Evolutionary conservation across 495 filamentous ascomycete genomes (phyloP), one percentile per base, ranked within the genome.

Genomic region (Lichenothelia convexa): DNA sequence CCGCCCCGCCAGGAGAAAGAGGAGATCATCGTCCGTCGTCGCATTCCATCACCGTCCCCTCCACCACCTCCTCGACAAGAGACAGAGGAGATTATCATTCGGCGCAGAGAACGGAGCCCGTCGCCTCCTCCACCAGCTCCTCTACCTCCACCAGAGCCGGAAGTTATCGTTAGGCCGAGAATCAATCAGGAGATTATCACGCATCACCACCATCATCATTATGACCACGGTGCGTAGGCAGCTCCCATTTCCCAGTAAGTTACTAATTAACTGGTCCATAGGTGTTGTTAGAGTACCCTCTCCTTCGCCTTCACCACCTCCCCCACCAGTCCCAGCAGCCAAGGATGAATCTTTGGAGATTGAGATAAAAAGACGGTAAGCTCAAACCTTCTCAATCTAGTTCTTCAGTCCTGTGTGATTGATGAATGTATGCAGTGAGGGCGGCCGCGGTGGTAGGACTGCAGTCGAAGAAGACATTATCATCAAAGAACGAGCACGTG

Each of bases 181-280:
- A 78, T 86, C 44, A 74, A 79, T 48, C 71, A 82, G 41, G 78
- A 91, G 48, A 68, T 89, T 30, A 80, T 85, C 40, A 83, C 80
- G 1, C 81, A 85, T 53, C 85, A 89, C 49, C 67, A 77, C 17
- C 77, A 87, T 46, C 80, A 92, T 48, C 80, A 93, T 52, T 82
- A 93, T 58, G 85, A 83, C 78, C 63, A 54, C 57, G 39, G 12
- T n/a, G 30, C 7, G 20, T 9, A n/a, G 9, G 12, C 9, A 13
- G 24, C 9, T 9, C 15, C 9, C 24, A 29, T 11, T 2, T 29
- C 24, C 9, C 24, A 13, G 9, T 11, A 13, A 1, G 24, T 13
- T 11, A 29, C 9, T 29, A 2, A 9, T 29, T 9, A 33, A 1
- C 9, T 8, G 16, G 8, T 33, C 15, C 36, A 9, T 26, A 55